phyloP scores from a whole-genome alignment of 306 rosid genomes.

The Heteromeles arbutifolia region DNA sequence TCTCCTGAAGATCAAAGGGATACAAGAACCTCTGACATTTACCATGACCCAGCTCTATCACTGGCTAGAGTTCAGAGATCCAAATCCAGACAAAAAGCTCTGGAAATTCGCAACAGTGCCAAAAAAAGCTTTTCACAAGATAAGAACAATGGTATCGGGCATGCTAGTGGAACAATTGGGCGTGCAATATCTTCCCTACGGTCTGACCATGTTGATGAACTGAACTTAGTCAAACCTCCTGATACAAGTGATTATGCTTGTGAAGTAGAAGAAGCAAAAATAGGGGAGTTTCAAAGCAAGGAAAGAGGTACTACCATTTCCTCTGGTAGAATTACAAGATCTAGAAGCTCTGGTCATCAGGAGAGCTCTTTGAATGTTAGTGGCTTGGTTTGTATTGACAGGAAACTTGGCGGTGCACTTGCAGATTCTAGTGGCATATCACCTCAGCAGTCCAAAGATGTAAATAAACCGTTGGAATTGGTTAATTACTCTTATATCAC shows the following conservation, averaged over 20 bases:
- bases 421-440: neutral
- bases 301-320: constrained; percentile 13
- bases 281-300: constrained; percentile 18
- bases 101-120: constrained; percentile 61
- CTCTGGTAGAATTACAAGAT: constrained; percentile 35
- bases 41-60: constrained; percentile 54
- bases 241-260: constrained; percentile 22
- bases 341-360: constrained; percentile 33
- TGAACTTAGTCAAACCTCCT: constrained; percentile 30
- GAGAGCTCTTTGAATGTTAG: constrained; percentile 24
- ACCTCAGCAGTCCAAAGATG: constrained; percentile 19
- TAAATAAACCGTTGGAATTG: constrained; percentile 23
- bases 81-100: constrained; percentile 79
- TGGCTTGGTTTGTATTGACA: constrained; percentile 16
- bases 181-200: constrained; percentile 28
- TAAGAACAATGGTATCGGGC: constrained; percentile 19
- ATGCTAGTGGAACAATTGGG: constrained; percentile 31
- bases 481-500: constrained; percentile 8
- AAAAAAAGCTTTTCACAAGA: constrained; percentile 28
- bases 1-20: constrained; percentile 26
- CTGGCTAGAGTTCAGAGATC: constrained; percentile 77
- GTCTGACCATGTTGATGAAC: constrained; percentile 30
- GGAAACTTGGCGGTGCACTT: constrained; percentile 20
- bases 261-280: constrained; percentile 32
- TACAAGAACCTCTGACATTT: constrained; percentile 20